Conservation (phyloP, 192 early-diverging fungal species). For the Coemansia reversa region DNA sequence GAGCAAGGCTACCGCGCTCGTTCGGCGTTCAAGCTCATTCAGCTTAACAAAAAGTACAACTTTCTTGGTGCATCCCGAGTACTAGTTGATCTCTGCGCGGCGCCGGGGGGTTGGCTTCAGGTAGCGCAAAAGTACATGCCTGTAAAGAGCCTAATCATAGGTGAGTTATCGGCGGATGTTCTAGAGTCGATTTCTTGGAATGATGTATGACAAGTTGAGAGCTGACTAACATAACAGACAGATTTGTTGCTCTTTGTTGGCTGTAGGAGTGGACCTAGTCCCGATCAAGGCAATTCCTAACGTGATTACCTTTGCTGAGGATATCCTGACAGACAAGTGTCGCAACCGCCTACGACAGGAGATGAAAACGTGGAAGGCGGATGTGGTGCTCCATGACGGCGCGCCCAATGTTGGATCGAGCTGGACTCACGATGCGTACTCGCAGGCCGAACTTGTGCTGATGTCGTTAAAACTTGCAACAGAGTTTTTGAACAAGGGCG, state of each 20-base stretch:
- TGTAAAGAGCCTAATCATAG: slow-evolving; percentile 88
- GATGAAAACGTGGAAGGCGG: slow-evolving; percentile 98
- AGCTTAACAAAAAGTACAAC: slow-evolving; percentile 98
- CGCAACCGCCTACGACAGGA: slow-evolving; percentile 78
- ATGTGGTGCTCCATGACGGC: slow-evolving; percentile 98
- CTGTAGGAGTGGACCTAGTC: slow-evolving; percentile 78
- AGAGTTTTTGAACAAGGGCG: slow-evolving; percentile 88
- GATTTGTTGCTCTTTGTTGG: neutral
- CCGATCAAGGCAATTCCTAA: slow-evolving; percentile 95
- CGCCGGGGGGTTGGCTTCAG: slow-evolving; percentile 98
- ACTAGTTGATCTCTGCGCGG: slow-evolving; percentile 96
- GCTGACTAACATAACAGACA: too few relatives aligned
- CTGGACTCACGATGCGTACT: slow-evolving; percentile 96
- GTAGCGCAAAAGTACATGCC: slow-evolving; percentile 99
- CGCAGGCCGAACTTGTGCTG: slow-evolving; percentile 90
- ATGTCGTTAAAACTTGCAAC: slow-evolving; percentile 91
- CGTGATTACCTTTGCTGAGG: slow-evolving; percentile 92
- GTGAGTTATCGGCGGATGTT: slow-evolving; percentile 22
- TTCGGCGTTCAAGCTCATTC: slow-evolving; percentile 99
- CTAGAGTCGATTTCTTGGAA: neutral
- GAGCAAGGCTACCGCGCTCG: slow-evolving; percentile 98
- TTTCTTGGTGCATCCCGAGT: slow-evolving; percentile 86
- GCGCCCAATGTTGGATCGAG: slow-evolving; percentile 96
- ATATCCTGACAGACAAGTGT: slow-evolving; percentile 96
- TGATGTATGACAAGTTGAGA: too few relatives aligned